phyloP scores from a whole-genome alignment of 208 protist species.

The Crithidia brevicula region DNA sequence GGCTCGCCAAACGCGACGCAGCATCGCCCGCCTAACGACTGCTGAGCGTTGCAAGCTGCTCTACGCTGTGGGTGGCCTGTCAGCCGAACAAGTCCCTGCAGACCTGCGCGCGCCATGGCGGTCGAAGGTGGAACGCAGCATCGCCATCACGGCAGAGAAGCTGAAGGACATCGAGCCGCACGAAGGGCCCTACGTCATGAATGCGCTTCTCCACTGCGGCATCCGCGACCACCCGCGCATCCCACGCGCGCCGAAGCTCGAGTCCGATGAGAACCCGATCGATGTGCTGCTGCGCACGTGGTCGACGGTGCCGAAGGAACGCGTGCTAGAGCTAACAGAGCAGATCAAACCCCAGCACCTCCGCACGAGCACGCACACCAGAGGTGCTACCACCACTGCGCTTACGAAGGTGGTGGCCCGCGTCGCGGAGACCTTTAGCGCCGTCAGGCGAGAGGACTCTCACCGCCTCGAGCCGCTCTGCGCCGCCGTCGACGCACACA shows the following conservation, averaged over 20 bases:
- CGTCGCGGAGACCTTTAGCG: constrained; percentile 59
- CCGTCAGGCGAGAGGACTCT: constrained; percentile 33
- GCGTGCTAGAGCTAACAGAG: constrained; percentile 78
- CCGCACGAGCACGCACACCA: constrained; percentile 13
- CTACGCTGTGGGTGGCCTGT: constrained; percentile 68
- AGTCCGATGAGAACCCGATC: constrained; percentile 63
- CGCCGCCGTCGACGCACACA: constrained; percentile 61
- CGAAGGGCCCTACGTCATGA: constrained; percentile 82
- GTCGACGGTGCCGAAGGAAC: constrained; percentile 68
- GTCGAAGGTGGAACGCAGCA: constrained; percentile 57
- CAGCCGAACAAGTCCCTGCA: constrained; percentile 39
- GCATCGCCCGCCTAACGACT: constrained; percentile 55
- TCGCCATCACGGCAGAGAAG: constrained; percentile 54
- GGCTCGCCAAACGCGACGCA: constrained; percentile 60
- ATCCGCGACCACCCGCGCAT: constrained; percentile 76
- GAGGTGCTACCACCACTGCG: constrained; percentile 34
- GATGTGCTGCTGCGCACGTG: constrained; percentile 83
- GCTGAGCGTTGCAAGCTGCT: constrained; percentile 79
- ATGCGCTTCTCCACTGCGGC: constrained; percentile 73
- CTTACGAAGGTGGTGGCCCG: constrained; percentile 58
- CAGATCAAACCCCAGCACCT: constrained; percentile 72
- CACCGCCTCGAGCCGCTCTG: constrained; percentile 75
- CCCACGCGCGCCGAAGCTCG: constrained; percentile 39
- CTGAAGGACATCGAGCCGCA: constrained; percentile 65
- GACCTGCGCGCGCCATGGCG: constrained; percentile 61